These are phyloP conservation scores for Daldinia grandis DNA, from an alignment of 495 filamentous ascomycete species.

Conservation along the genomic window DNA sequence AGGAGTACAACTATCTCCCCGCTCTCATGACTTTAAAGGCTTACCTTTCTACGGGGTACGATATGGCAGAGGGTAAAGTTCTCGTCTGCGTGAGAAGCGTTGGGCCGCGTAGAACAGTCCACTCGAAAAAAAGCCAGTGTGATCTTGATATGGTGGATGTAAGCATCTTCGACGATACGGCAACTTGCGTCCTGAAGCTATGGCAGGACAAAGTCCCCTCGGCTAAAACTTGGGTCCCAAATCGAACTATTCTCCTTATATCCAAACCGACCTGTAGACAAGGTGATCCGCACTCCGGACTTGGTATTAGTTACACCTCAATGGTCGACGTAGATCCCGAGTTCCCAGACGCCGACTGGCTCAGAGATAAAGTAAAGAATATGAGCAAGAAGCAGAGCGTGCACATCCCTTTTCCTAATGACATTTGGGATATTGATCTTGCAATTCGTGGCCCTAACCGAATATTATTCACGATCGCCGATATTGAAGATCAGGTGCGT, in stretches of 20 bases:
- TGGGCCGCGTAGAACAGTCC: slow-evolving; percentile 60
- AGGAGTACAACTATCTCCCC: slow-evolving; percentile 47
- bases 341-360: slow-evolving; percentile 65
- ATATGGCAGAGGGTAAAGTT: slow-evolving; percentile 56
- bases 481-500: slow-evolving; percentile 66
- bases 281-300: slow-evolving; percentile 37
- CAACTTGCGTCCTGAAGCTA: slow-evolving; percentile 60
- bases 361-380: slow-evolving; percentile 59
- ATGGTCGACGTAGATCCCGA: slow-evolving; percentile 67
- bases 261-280: slow-evolving; percentile 58
- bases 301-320: slow-evolving; percentile 58
- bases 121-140: slow-evolving; percentile 54
- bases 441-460: slow-evolving; percentile 54
- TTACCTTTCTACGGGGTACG: slow-evolving; percentile 62
- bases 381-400: slow-evolving; percentile 63
- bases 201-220: slow-evolving; percentile 61
- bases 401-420: slow-evolving; percentile 60
- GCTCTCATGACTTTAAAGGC: slow-evolving; percentile 64
- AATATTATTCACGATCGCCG: slow-evolving; percentile 65
- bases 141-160: slow-evolving; percentile 59
- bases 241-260: slow-evolving; percentile 65
- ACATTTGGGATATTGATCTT: slow-evolving; percentile 61
- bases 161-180: slow-evolving; percentile 68
- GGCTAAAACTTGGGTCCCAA: slow-evolving; percentile 60
- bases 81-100: slow-evolving; percentile 66